Base-by-base conservation (phyloP, 2,329 filamentous ascomycete genomes). In the Trichoderma sp. region DNA sequence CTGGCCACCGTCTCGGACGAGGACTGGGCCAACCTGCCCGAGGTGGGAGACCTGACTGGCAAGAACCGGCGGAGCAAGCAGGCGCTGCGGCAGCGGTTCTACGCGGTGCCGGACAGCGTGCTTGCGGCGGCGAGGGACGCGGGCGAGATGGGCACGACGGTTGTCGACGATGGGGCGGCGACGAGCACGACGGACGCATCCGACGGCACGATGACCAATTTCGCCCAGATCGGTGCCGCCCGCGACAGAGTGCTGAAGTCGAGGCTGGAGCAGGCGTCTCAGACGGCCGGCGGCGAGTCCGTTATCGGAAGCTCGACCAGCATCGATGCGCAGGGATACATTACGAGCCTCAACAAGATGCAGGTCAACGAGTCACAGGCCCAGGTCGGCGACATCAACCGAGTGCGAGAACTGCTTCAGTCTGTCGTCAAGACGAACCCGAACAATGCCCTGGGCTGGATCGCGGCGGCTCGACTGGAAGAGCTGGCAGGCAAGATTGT, bases 401-500 rank as follows among this genome's bases (percentile, higher is more conserved):
- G 95, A 77, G 95, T 96, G 19, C 88, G 95, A 68, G 90, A 93
- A 68, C 83, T 99, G 43, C 81, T 99, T n/a, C 93, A 97, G 74
- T 98, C 94, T 0, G 95, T 98, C 54, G 96, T 97, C 75, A 96
- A 95, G 78, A 97, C 94, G 7, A 99, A 99, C 75, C 92, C 94
- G 2, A 93, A 92, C 68, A 96, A 98, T 74, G 93, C 91, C 0
- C 91, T 95, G 10, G 95, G 93, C 21, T 99, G 96, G 91, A 96
- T 99, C 71, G 95, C 96, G 5, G 91, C 95, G 3, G 93, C 94
- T 17, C 88, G 95, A 72, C 78, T 99, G 55, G 96, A 99, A 76
- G 93, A 98, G 75, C 82, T 96, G 67, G 95, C 95, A 3, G 94
- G 94, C 51, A 96, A 96, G 78, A 90, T 91, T 64, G 93, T 96